These are phyloP conservation scores for Clavispora carvajalis DNA, from an alignment of 805 yeast species.

Conservation along the genomic window DNA sequence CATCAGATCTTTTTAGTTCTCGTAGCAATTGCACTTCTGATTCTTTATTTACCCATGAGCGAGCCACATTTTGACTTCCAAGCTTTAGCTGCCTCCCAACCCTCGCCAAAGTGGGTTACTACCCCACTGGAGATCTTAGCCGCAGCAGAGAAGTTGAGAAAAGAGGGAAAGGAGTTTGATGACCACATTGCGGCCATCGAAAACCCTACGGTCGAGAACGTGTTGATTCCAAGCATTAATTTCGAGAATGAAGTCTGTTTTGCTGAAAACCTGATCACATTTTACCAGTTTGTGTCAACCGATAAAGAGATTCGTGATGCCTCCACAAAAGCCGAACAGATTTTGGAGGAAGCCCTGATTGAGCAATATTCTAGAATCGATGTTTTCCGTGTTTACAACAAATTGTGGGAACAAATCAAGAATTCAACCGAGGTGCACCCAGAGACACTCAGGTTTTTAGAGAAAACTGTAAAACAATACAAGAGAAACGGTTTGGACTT, in stretches of 20 bases:
- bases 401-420: conserved; percentile 38
- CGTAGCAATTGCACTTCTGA: not conserved
- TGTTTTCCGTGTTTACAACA: conserved; percentile 54
- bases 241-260: conserved; percentile 46
- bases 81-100: conserved; percentile 5
- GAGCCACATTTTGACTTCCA: not conserved
- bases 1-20: not conserved
- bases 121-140: conserved; percentile 46
- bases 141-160: conserved; percentile 41
- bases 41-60: not conserved
- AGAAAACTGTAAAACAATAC: conserved; percentile 51
- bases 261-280: conserved; percentile 48
- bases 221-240: conserved; percentile 48
- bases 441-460: conserved; percentile 54
- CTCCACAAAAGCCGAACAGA: conserved; percentile 56
- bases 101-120: conserved; percentile 51
- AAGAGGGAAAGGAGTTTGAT: conserved; percentile 39
- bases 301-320: conserved; percentile 66
- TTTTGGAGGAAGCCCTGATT: conserved; percentile 51
- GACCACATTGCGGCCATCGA: conserved; percentile 49
- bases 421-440: conserved; percentile 31
- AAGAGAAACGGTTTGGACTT: conserved; percentile 67
- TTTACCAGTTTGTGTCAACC: conserved; percentile 68
- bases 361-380: conserved; percentile 64
- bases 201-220: conserved; percentile 50